Base-by-base conservation (phyloP, 495 filamentous ascomycete genomes). In the Penicillium cosmopolitanum region DNA sequence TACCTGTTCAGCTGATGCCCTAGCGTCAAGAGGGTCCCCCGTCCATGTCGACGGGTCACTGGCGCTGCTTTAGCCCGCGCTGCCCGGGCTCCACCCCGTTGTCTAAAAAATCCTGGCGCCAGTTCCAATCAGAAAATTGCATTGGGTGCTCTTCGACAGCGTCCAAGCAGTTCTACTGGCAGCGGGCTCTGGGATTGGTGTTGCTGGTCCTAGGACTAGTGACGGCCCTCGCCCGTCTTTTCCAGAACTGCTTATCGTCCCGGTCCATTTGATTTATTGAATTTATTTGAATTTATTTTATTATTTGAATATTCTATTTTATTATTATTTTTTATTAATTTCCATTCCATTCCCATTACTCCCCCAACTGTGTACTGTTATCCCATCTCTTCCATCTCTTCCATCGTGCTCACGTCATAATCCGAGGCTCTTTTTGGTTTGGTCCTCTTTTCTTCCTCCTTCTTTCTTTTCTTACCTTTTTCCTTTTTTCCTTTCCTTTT, bases 11-110 rank as follows among this genome's bases (percentile, higher is more conserved):
- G 71, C 71, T 76, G 71, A 73, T 67, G 65, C 62, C 61, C 60
- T 65, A 67, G 64, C 57, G 63, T 63, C 70, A 61, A 60, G 56
- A 62, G 47, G 64, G 62, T 64, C 63, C 71, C 67, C 71, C 69
- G 61, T 74, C 75, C 72, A 74, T 71, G 67, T 69, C 71, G 66
- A 76, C 70, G 73, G 73, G 73, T 73, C 73, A 63, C 60, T 68
- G 71, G 67, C 74, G 73, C 61, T 61, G 64, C 66, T 64, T 64
- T 66, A 69, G 66, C 66, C 66, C 64, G 66, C 58, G 46, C 57
- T 66, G 60, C 62, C 62, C 62, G 55, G 57, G 57, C 51, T 68
- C 67, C 64, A 63, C 57, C 52, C 51, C 64, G 60, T 63, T 61
- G 48, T 55, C 54, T 61, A 55, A 60, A 66, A 69, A 55, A 54